phyloP scores from a whole-genome alignment of 768 basidiomycete genomes.

The Tricholoma hemisulphureum region DNA sequence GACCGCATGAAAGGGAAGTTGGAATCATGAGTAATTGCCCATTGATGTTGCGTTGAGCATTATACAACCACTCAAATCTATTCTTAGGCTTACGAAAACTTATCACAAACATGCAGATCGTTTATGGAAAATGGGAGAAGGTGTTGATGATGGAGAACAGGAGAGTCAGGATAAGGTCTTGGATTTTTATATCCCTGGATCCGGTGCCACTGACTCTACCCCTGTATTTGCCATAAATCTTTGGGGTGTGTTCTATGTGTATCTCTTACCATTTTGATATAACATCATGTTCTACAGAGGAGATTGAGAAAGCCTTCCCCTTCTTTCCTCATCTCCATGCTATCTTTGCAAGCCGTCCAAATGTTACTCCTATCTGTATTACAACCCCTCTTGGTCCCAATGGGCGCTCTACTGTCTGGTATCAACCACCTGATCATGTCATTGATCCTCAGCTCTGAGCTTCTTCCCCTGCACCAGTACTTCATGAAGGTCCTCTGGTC shows the following conservation, averaged over 20 bases:
- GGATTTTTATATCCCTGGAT: slow-evolving; percentile 13
- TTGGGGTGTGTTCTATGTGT: slow-evolving; percentile 23
- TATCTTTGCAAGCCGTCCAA: slow-evolving; percentile 19
- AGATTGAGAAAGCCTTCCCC: slow-evolving; percentile 22
- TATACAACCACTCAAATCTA: slow-evolving; percentile 8
- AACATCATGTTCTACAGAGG: slow-evolving; percentile 10
- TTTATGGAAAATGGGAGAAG: too few relatives aligned
- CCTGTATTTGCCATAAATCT: slow-evolving; percentile 16
- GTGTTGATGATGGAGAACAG: slow-evolving; percentile 8
- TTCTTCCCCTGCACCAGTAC: not conserved
- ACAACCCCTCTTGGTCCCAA: slow-evolving; percentile 28
- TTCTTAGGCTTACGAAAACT: slow-evolving; percentile 10
- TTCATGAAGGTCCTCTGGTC: not conserved
- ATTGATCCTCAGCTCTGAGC: not conserved
- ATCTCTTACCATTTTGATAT: too few relatives aligned
- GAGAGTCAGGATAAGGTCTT: slow-evolving; percentile 1
- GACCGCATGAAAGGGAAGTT: slow-evolving; percentile 15
- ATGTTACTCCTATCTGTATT: slow-evolving; percentile 23
- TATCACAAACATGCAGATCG: slow-evolving; percentile 14
- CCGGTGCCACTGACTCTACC: slow-evolving; percentile 20
- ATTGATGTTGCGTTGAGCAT: slow-evolving; percentile 6
- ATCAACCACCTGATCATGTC: slow-evolving; percentile 16
- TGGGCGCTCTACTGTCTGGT: slow-evolving; percentile 17
- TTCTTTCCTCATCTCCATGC: too few relatives aligned
- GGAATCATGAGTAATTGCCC: not conserved